Conservation (phyloP, 768 basidiomycete species). For the Collybia sp. region DNA sequence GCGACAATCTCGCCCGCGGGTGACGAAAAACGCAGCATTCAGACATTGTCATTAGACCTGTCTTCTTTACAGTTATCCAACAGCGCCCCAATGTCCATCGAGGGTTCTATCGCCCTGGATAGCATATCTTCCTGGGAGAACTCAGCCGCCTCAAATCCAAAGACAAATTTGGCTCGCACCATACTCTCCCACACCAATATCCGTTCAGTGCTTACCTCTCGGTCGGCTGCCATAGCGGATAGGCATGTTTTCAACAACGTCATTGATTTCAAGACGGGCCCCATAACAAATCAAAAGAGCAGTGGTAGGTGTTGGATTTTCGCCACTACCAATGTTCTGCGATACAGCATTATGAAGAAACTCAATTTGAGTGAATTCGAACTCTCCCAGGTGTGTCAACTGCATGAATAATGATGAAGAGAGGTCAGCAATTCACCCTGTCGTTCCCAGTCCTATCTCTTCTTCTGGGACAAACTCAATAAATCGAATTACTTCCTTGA, state of each 20-base stretch:
- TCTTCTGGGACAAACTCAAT: conserved; percentile 97
- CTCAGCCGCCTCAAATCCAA: conserved; percentile 46
- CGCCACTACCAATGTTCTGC: conserved; percentile 82
- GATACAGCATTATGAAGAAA: conserved; percentile 82
- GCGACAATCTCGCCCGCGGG: no score
- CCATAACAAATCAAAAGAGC: conserved; percentile 82
- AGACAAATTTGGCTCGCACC: conserved; percentile 70
- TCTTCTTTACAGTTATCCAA: conserved; percentile 23
- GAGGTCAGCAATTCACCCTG: neutral
- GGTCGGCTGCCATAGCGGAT: conserved; percentile 57
- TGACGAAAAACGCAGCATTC: conserved; percentile 20
- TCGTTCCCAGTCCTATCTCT: conserved; percentile 68
- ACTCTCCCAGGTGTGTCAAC: conserved; percentile 69
- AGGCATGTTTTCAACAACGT: conserved; percentile 80
- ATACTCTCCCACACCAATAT: conserved; percentile 70
- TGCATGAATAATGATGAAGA: neutral
- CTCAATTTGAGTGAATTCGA: conserved; percentile 87
- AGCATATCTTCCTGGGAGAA: conserved; percentile 70
- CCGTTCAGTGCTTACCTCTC: conserved; percentile 55
- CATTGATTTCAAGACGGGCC: conserved; percentile 76
- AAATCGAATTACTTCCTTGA: conserved; percentile 93
- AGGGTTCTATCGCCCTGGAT: conserved; percentile 56
- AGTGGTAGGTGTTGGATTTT: conserved; percentile 96
- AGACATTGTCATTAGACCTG: conserved; percentile 20
- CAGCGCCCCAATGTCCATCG: conserved; percentile 38